Conservation (phyloP, 148 eudicot genomes). For the Vaccinium vitisidaea region DNA sequence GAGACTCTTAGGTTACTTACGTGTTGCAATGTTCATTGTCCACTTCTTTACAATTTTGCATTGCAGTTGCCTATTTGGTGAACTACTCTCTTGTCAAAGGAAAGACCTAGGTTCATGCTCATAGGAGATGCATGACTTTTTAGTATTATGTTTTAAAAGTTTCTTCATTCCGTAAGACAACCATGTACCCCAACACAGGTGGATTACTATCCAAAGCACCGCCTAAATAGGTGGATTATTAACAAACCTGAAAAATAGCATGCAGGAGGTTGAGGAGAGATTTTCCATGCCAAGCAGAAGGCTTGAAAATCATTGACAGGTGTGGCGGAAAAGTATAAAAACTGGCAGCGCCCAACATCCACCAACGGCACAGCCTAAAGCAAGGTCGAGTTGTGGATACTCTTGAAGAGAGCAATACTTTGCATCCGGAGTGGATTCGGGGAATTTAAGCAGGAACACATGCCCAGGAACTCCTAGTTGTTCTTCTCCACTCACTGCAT, state of each 20-base stretch:
- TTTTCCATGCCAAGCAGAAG: not conserved
- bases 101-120: not conserved
- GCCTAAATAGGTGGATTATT: too few relatives aligned
- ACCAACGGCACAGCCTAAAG: not conserved
- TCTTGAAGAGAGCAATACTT: not conserved
- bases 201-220: too few relatives aligned
- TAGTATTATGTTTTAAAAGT: too few relatives aligned
- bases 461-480: too few relatives aligned
- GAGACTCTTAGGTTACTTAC: too few relatives aligned
- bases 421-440: conserved; percentile 25
- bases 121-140: too few relatives aligned
- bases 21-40: too few relatives aligned
- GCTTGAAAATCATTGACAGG: not conserved
- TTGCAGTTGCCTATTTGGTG: too few relatives aligned
- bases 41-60: too few relatives aligned
- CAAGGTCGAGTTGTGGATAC: not conserved
- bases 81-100: not conserved
- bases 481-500: too few relatives aligned
- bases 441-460: conserved; percentile 32
- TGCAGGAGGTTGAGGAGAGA: not conserved
- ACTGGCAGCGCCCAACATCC: not conserved
- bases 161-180: too few relatives aligned
- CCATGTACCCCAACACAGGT: too few relatives aligned
- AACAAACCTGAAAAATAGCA: not conserved
- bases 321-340: not conserved